Conservation (phyloP, 306 rosid species). For the Ceratonia siliqua region DNA sequence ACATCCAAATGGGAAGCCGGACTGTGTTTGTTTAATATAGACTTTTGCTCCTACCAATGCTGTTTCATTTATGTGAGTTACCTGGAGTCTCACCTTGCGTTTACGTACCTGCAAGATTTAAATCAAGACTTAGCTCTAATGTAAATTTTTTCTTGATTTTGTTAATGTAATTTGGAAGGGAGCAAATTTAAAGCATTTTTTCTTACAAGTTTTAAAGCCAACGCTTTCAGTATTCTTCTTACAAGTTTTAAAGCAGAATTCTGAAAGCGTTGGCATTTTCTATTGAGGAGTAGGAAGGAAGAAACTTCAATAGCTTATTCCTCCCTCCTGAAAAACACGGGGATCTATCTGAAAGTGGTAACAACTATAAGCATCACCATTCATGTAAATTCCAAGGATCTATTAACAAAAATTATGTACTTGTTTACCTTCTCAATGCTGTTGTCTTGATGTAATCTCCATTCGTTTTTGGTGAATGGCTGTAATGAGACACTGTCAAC, state of each 20-base stretch:
- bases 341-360: neutral
- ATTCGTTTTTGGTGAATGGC: slow-evolving; percentile 64
- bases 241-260: neutral
- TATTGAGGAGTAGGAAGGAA: neutral
- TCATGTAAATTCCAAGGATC: neutral
- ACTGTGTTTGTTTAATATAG: slow-evolving; percentile 37
- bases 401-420: neutral
- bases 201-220: no score
- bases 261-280: neutral
- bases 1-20: slow-evolving; percentile 66
- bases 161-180: neutral
- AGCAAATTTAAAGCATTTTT: no score
- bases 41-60: slow-evolving; percentile 51
- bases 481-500: slow-evolving; percentile 64
- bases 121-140: neutral
- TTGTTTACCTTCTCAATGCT: slow-evolving; percentile 55
- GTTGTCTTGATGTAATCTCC: slow-evolving; percentile 69
- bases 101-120: slow-evolving; percentile 56
- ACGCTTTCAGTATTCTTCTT: neutral
- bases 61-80: slow-evolving; percentile 42
- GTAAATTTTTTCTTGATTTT: neutral
- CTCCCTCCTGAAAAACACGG: neutral
- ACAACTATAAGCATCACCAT: neutral
- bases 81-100: slow-evolving; percentile 52
- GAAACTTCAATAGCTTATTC: neutral